Conservation (phyloP, 2,329 filamentous ascomycete genomes). For the Hymenoscyphus salicellus region DNA sequence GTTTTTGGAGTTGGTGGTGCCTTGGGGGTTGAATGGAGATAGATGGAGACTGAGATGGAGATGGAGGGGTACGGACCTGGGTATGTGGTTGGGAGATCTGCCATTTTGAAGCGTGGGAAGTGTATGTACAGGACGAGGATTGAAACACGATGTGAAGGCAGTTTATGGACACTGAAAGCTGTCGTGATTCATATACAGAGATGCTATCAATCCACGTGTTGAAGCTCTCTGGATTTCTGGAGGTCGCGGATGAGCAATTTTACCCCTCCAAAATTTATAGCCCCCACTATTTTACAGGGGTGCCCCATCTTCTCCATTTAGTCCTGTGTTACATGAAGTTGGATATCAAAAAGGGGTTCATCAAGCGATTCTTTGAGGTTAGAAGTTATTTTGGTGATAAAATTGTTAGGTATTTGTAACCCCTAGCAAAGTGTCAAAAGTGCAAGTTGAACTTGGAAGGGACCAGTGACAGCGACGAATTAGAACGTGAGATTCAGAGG, state of each 20-base stretch:
- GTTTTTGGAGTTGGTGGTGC: not conserved
- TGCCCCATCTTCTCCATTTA: not conserved
- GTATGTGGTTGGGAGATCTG: conserved; percentile 29
- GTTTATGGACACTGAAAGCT: not conserved
- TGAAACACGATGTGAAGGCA: not conserved
- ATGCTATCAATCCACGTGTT: not conserved
- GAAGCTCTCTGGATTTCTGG: not conserved
- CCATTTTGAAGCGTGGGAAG: conserved; percentile 19
- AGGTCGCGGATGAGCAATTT: not conserved
- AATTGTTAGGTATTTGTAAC: not conserved
- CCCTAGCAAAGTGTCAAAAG: too few relatives aligned
- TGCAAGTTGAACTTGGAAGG: too few relatives aligned
- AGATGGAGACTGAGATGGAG: not conserved
- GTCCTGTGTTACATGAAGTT: not conserved
- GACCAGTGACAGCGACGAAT: too few relatives aligned
- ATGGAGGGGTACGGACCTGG: conserved; percentile 17
- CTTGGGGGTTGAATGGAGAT: conserved; percentile 4
- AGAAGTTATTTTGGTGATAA: not conserved
- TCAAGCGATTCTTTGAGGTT: not conserved
- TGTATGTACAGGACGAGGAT: not conserved
- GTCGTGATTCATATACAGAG: not conserved
- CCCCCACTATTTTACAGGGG: not conserved
- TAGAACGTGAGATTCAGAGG: not conserved
- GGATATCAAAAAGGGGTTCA: not conserved
- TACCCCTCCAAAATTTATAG: not conserved